Evolutionary conservation across 2,329 filamentous ascomycete genomes (phyloP), one percentile per base, ranked within the genome.

Genomic region (Pseudogymnoascus sp.): DNA sequence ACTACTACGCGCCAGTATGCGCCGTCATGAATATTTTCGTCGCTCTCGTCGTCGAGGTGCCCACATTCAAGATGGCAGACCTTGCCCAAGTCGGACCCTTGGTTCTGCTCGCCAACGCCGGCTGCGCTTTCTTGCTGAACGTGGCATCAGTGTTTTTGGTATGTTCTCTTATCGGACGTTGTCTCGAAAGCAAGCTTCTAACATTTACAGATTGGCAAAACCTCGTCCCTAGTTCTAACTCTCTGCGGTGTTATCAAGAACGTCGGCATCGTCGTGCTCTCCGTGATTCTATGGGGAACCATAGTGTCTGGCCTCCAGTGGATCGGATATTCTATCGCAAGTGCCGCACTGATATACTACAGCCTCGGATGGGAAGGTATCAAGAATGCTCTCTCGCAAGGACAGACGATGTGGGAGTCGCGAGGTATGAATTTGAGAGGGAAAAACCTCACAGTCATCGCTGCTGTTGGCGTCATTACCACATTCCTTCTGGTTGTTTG

Each of bases 1-100:
- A 95, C 80, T 95, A 95, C 79, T 95, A 90, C 71, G 91, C 90
- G 0, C 90, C 90, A 4, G 86, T 91, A 57, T 95, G 90, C 75
- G 88, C 89, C 57, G 75, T 87, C 68, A 91, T 91, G 85, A 95
- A 95, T 76, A 78, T 87, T 61, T 67, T 87, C 37, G 84, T 90
- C 35, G 84, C 87, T 64, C 72, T 90, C 62, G 77, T 88, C 66
- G 78, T 84, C n/a, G 90, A 95, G 75, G 72, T 88, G 2, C 83
- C 83, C 36, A 77, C 71, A 37, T 84, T 95, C 75, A 80, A 83
- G 53, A 79, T 86, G 75, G 81, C 76, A 43, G 85, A 92, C 67
- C 76, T 91, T 65, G 79, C 83, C 69, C 78, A 80, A 28, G 73
- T 39, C 33, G 90, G 90, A 28, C 75, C 85, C 62, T 78, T 80